phyloP scores from a whole-genome alignment of 805 yeast genomes.

The Candida sonorensis region DNA sequence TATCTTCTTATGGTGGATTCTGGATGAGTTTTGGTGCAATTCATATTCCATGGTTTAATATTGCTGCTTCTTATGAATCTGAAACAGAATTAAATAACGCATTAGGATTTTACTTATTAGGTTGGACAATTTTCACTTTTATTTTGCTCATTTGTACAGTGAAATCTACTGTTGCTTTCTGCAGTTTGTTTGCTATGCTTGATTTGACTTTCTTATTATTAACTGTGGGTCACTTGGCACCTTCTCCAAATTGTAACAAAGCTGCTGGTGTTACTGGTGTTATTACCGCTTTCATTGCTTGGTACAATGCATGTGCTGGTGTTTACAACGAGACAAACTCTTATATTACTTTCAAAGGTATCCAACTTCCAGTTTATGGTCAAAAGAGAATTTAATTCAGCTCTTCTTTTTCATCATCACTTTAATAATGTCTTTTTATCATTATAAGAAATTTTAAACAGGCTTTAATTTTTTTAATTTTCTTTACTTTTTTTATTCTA shows the following conservation, averaged over 20 bases:
- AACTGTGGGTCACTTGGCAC: slow-evolving; percentile 46
- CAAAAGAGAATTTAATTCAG: slow-evolving; percentile 1
- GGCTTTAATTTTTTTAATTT: no score
- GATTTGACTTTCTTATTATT: slow-evolving; percentile 48
- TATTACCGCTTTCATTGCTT: slow-evolving; percentile 52
- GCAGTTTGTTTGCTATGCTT: slow-evolving; percentile 45
- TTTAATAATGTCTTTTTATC: no score
- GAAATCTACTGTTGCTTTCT: slow-evolving; percentile 48
- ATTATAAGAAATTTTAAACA: no score
- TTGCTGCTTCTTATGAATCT: slow-evolving; percentile 41
- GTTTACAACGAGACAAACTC: slow-evolving; percentile 58
- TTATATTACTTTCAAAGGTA: slow-evolving; percentile 36
- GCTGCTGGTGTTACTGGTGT: slow-evolving; percentile 67
- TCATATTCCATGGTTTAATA: slow-evolving; percentile 50
- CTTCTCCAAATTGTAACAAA: slow-evolving; percentile 28
- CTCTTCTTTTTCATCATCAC: no score
- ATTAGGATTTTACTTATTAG: slow-evolving; percentile 50
- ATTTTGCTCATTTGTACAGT: slow-evolving; percentile 50
- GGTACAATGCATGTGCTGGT: slow-evolving; percentile 72
- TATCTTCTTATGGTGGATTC: slow-evolving; percentile 61
- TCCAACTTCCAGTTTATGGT: slow-evolving; percentile 25
- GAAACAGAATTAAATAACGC: slow-evolving; percentile 41
- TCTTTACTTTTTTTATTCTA: no score
- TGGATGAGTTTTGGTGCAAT: slow-evolving; percentile 74
- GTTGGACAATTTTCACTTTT: slow-evolving; percentile 61